Base-by-base conservation (phyloP, 306 rosid genomes). In the Phaseolus lunatus region DNA sequence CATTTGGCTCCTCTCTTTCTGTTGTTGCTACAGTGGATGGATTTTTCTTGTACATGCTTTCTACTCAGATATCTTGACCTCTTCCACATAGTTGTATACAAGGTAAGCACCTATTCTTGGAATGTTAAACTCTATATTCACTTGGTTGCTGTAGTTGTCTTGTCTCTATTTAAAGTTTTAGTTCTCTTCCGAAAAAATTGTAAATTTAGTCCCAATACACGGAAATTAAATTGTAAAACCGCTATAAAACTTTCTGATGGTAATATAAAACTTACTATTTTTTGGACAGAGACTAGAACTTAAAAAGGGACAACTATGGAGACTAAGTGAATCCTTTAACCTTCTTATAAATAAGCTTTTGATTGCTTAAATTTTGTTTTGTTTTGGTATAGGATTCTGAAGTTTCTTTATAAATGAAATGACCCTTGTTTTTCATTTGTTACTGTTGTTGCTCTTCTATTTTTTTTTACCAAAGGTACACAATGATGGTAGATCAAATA, bases 11-110 rank as follows among this genome's bases (percentile, higher is more conserved):
- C 99, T 16, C 78, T 92, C 70, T 82, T 89, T 83, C 80, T 91
- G 48, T 87, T 90, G 62, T 85, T 95, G 87, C 85, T 92, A 4
- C 99, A 95, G 61, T 92, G 97, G 97, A 84, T 95, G 80, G 97
- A 95, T 87, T 88, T 92, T 67, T 92, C 97, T 47, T 92, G 97
- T 82, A 53, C 97, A 19, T 87, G 91, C 75, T 79, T 92, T 37
- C 87, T 95, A 2, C 97, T 94, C 7, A 88, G 91, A 85, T 92
- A 92, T 83, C 84, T 95, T 43, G 88, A 80, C 63, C 85, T 92
- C 83, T 95, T 90, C 79, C 99, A 95, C 85, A 69, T 95, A 61
- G 85, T 90, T 77, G 84, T 95, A 31, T 90, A 90, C 88, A 90
- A 95, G 96, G 99, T 94, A 62, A 81, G 84, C 64, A 74, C 31